Percentiles rank a stretch among this genome's conserved stretches.
phyloP scores from a whole-genome alignment of 202 grass and related monocot species.

The Dendrocalamus latiflorus region DNA sequence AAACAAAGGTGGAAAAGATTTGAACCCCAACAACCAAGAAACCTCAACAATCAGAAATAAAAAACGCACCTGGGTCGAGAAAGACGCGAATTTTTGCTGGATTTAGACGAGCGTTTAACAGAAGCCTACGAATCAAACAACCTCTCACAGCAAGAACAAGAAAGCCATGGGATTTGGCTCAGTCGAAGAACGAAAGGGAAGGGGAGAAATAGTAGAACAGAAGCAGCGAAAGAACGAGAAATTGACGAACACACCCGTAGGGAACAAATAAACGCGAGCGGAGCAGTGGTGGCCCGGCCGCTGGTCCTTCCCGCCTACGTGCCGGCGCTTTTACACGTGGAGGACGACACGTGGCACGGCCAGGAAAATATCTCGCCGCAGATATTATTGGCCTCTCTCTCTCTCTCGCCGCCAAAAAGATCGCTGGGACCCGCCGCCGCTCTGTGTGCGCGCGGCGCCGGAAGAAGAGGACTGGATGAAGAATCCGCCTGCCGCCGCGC shows the following conservation, averaged over 20 bases:
- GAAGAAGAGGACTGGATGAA: not conserved
- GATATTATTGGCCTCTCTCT: slow-evolving; percentile 30
- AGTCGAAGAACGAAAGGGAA: not conserved
- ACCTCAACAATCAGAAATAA: not conserved
- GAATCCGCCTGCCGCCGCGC: not conserved
- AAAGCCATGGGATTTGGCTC: not conserved
- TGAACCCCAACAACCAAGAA: no score
- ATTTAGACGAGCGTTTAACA: not conserved
- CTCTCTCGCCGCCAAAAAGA: slow-evolving; percentile 9
- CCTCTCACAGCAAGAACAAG: not conserved
- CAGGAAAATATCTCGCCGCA: slow-evolving; percentile 38
- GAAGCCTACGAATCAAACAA: not conserved
- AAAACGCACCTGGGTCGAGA: not conserved
- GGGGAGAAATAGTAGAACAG: not conserved
- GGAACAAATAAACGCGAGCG: not conserved
- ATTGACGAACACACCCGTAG: not conserved
- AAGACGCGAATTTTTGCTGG: not conserved
- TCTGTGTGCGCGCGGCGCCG: not conserved
- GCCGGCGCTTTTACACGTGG: slow-evolving; percentile 47
- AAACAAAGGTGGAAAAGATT: not conserved
- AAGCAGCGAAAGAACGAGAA: not conserved
- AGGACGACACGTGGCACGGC: slow-evolving; percentile 6
- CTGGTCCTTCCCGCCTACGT: slow-evolving; percentile 35
- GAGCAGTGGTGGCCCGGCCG: not conserved
- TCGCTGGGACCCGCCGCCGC: slow-evolving; percentile 19